Percentiles rank a stretch among this genome's conserved stretches.
Evolutionary conservation across 2,329 filamentous ascomycete species (phyloP).

Genomic region (Penicillium sp.): DNA sequence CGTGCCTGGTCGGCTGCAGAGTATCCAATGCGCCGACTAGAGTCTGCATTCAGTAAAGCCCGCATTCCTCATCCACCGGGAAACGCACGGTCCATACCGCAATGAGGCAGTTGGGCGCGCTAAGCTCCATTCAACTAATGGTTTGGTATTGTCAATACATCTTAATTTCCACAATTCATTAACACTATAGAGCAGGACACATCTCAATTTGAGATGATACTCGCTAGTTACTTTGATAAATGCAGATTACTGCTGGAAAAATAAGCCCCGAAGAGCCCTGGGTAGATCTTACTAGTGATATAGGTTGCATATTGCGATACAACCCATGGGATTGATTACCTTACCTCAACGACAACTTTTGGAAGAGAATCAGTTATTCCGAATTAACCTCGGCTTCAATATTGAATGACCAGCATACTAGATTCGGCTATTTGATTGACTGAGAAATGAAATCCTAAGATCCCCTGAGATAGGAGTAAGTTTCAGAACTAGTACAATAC

Average conservation of each 20-base stretch:
- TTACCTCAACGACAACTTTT: background rate
- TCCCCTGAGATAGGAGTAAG: background rate
- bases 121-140: background rate
- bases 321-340: background rate
- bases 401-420: background rate
- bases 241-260: background rate
- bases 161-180: background rate
- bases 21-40: background rate
- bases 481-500: background rate
- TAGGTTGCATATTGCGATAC: background rate
- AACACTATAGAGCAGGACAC: background rate
- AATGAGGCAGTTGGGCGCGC: conserved; percentile 4
- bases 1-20: background rate
- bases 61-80: background rate
- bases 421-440: background rate
- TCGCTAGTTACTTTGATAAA: background rate
- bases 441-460: background rate
- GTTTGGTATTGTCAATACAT: background rate
- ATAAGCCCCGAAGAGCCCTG: background rate
- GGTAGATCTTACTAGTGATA: background rate
- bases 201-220: background rate
- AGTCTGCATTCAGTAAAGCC: background rate
- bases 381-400: background rate
- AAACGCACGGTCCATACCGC: conserved; percentile 4
- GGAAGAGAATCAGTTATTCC: too few relatives aligned